Base-by-base conservation (phyloP, 257 asterid genomes). In the Solanum chmielewskii region DNA sequence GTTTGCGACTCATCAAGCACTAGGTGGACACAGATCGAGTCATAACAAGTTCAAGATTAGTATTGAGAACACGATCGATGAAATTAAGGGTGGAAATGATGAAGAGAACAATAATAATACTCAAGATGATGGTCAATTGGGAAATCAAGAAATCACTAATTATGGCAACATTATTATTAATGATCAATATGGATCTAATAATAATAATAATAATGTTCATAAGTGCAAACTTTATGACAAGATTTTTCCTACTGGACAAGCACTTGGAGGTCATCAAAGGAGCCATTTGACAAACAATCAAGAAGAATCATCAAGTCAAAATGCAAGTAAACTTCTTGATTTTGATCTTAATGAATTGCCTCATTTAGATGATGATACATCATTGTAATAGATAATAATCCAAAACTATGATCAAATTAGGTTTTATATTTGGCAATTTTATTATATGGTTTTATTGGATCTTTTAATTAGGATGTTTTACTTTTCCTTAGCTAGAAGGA, bases 21-120 rank as follows among this genome's bases (percentile, higher is more conserved):
- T 93, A 33, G 96, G 98, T 0, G 98, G 98, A 0, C 98, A 95
- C 37, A 88, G 87, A 52, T 90, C 95, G 0, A 95, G 95, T 69
- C 97, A 95, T 88, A 92, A 82, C 52, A 94, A 93, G 91, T 35
- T 89, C 82, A 91, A 47, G 88, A 14, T 92, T 1, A 69, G 9
- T 66, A 62, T 91, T 9, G 52, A 87, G 27, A 92, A 91, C 81
- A 56, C 92, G 1, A 35, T 15, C 8, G 91, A 90, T 64, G 83
- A 2, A 75, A 21, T 75, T 39, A 75, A 75, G 60, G 52, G 29
- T 41, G 15, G 25, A 66, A 66, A 66, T 66, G 9, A 69, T 14
- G 75, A 37, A 37, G 39, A 37, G 7, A 37, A 29, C 13, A 12
- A 41, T 8, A 8, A 8, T 20, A 59, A 59, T 59, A 59, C 0